Conservation (phyloP, 495 filamentous ascomycete species). For the Aspergillus saccharolyticus region DNA sequence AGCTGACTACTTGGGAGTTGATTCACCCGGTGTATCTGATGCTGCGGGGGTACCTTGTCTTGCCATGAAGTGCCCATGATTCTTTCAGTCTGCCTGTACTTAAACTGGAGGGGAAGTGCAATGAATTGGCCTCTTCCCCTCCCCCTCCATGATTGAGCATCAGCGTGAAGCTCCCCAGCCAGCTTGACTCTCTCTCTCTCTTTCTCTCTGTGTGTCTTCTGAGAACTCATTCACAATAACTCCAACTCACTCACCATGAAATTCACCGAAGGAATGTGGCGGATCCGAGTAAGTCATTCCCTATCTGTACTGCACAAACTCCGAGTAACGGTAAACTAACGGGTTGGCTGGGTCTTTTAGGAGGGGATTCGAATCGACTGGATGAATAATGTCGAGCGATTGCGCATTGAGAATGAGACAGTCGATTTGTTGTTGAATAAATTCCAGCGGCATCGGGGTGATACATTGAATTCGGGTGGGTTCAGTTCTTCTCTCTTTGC, state of each 20-base stretch:
- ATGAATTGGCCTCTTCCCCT: too few relatives aligned
- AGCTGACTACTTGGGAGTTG: background rate
- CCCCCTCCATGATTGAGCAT: too few relatives aligned
- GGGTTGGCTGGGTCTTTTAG: constrained; percentile 10
- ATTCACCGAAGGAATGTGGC: constrained; percentile 45
- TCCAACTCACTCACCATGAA: constrained; percentile 44
- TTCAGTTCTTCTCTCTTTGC: too few relatives aligned
- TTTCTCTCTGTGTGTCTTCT: too few relatives aligned
- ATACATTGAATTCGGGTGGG: constrained; percentile 53
- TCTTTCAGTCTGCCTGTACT: background rate
- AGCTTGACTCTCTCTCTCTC: too few relatives aligned
- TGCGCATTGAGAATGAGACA: constrained; percentile 28
- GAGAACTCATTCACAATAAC: too few relatives aligned
- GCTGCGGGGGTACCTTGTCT: background rate
- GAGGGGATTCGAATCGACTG: constrained; percentile 41
- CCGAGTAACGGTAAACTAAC: constrained; percentile 8
- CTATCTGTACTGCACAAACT: background rate
- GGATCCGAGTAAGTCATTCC: constrained; percentile 25
- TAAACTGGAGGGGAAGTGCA: too few relatives aligned
- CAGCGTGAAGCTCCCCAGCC: too few relatives aligned
- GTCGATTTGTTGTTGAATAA: constrained; percentile 41
- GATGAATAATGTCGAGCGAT: constrained; percentile 45
- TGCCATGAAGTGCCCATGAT: too few relatives aligned
- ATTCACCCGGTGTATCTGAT: background rate
- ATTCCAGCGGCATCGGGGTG: constrained; percentile 44